A percentile compares a stretch with the other conserved stretches of the same genome.
These are phyloP conservation scores for Scalesia atractyloides DNA, from an alignment of 129 eudicot genomes.

Conservation along the genomic window DNA sequence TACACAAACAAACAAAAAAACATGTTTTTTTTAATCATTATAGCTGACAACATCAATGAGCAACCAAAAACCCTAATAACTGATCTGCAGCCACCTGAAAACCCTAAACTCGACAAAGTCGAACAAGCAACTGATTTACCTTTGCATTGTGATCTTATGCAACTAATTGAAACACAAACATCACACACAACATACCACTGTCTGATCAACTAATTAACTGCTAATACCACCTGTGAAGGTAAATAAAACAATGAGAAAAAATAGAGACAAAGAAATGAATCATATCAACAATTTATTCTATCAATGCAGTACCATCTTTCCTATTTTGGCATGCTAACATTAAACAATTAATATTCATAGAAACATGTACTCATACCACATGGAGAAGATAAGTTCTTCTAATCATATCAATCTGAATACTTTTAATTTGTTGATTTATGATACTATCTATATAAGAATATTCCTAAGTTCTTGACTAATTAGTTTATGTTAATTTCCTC, in stretches of 20 bases:
- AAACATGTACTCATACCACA: neutral
- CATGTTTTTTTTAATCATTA: neutral
- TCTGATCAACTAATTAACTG: neutral
- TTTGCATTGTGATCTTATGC: neutral
- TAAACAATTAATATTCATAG: neutral
- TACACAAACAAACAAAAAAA: too few relatives aligned
- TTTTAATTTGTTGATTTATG: neutral
- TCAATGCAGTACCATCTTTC: neutral
- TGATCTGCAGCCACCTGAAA: neutral
- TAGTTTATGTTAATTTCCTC: neutral
- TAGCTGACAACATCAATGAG: neutral
- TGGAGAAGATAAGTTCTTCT: neutral
- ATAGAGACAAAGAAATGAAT: neutral
- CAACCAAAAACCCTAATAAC: constrained; percentile 4
- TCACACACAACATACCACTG: neutral
- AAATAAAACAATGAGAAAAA: neutral
- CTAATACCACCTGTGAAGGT: too few relatives aligned
- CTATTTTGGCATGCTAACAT: neutral
- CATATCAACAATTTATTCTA: neutral
- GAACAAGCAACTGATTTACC: neutral
- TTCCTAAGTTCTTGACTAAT: neutral
- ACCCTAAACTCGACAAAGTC: neutral
- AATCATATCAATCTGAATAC: neutral
- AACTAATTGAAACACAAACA: neutral
- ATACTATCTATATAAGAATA: too few relatives aligned